Evolutionary conservation across 805 yeast species (phyloP).

Genomic region (Myxozyma mucilagina): DNA sequence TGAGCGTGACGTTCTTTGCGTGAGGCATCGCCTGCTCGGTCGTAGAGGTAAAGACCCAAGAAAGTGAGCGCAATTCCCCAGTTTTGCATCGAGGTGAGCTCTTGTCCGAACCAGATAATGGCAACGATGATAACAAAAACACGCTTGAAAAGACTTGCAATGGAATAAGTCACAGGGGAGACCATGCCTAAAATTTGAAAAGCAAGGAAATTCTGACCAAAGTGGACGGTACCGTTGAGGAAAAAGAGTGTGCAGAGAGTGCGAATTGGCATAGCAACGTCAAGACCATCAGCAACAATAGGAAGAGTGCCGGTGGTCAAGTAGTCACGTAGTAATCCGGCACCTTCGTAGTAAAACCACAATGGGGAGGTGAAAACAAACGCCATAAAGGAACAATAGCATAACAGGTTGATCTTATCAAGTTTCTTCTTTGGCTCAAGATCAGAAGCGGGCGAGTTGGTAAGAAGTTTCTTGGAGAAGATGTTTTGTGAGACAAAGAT

Average conservation of each 20-base stretch:
- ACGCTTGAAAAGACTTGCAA: slow-evolving; percentile 84
- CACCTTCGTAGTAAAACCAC: slow-evolving; percentile 64
- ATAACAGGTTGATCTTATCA: slow-evolving; percentile 76
- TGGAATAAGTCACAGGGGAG: slow-evolving; percentile 81
- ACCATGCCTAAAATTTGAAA: slow-evolving; percentile 77
- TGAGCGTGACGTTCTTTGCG: slow-evolving; percentile 25
- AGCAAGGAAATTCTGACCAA: slow-evolving; percentile 75
- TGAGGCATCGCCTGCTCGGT: slow-evolving; percentile 43
- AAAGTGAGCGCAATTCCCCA: slow-evolving; percentile 46
- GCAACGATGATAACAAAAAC: slow-evolving; percentile 81
- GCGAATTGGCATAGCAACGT: slow-evolving; percentile 15
- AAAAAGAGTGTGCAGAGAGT: slow-evolving; percentile 50
- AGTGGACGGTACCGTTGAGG: slow-evolving; percentile 74
- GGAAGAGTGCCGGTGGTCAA: slow-evolving; percentile 27
- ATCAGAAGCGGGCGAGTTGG: slow-evolving; percentile 39
- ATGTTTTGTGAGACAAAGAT: slow-evolving; percentile 85
- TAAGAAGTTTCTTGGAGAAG: slow-evolving; percentile 79
- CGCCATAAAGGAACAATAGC: slow-evolving; percentile 77
- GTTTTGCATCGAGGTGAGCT: slow-evolving; percentile 42
- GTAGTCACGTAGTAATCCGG: slow-evolving; percentile 33
- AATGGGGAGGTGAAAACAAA: slow-evolving; percentile 69
- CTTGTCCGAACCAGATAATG: slow-evolving; percentile 60
- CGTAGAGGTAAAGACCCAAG: slow-evolving; percentile 45
- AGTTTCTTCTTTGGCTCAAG: slow-evolving; percentile 49
- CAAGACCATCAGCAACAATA: slow-evolving; percentile 37